A percentile compares a stretch with the other conserved stretches of the same genome.
Evolutionary conservation across 2,329 filamentous ascomycete genomes (phyloP).

Genomic region (Cryoendolithus antarcticus): DNA sequence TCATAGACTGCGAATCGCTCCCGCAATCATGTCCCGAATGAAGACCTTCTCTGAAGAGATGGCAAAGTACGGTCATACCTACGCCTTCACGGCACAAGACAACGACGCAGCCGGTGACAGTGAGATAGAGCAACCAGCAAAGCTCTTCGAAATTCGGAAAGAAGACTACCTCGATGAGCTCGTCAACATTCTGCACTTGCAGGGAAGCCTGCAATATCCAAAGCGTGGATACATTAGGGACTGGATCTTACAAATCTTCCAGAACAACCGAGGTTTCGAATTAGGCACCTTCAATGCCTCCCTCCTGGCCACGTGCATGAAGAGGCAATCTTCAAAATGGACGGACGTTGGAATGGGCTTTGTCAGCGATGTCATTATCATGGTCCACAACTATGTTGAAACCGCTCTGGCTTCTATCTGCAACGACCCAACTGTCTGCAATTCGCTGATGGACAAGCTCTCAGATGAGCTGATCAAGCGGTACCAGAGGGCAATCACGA

Average conservation of each 20-base stretch:
- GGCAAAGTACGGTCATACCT: conserved; percentile 14
- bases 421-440: conserved; percentile 30
- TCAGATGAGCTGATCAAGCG: conserved; percentile 31
- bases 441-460: conserved; percentile 33
- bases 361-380: conserved; percentile 37
- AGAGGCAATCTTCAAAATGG: conserved; percentile 46
- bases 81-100: conserved; percentile 13
- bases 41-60: conserved; percentile 18
- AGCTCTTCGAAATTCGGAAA: conserved; percentile 1
- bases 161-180: conserved; percentile 3
- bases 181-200: conserved; percentile 1
- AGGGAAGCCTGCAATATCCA: background rate
- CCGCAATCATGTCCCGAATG: conserved; percentile 19
- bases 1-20: conserved; percentile 23
- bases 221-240: conserved; percentile 30
- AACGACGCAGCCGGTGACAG: too few species aligned
- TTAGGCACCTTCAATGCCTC: conserved; percentile 36
- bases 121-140: too few species aligned
- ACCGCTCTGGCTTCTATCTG: conserved; percentile 33
- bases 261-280: conserved; percentile 39
- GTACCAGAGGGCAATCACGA: conserved; percentile 38
- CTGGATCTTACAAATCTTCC: conserved; percentile 34
- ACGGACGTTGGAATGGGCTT: conserved; percentile 34
- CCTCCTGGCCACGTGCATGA: conserved; percentile 37
- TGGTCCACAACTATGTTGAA: conserved; percentile 43